Evolutionary conservation across 331 rosid species (phyloP).

Genomic region (Malus hybrid): DNA sequence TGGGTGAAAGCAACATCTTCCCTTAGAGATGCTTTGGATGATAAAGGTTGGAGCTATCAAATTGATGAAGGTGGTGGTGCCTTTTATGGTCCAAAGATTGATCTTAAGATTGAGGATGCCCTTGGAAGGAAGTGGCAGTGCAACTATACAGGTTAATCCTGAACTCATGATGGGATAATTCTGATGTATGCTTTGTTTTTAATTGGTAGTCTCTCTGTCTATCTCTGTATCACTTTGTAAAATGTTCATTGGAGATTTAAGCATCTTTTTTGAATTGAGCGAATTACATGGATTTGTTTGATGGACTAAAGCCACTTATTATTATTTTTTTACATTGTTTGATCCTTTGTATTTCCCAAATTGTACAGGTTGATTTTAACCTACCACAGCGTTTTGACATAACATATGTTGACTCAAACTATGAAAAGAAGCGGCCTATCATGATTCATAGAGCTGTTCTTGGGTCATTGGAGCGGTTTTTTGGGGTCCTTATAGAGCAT

Average conservation of each 20-base stretch:
- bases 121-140: slow-evolving; percentile 99
- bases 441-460: too few relatives aligned
- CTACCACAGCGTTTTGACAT: slow-evolving; percentile 89
- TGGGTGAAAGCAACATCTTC: slow-evolving; percentile 88
- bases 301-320: background rate
- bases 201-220: background rate
- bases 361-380: slow-evolving; percentile 84
- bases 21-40: slow-evolving; percentile 79
- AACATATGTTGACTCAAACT: slow-evolving; percentile 19
- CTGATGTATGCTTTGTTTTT: background rate
- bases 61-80: slow-evolving; percentile 55
- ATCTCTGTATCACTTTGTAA: background rate
- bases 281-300: background rate
- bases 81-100: slow-evolving; percentile 73
- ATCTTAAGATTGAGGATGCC: slow-evolving; percentile 96
- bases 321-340: background rate
- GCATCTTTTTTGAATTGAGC: slow-evolving; percentile 1
- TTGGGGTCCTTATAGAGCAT: slow-evolving; percentile 91
- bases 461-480: slow-evolving; percentile 54
- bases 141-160: slow-evolving; percentile 82
- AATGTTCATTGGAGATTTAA: background rate
- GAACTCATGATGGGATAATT: slow-evolving; percentile 1
- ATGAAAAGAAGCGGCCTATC: too few relatives aligned
- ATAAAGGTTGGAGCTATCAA: slow-evolving; percentile 85
- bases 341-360: background rate